A percentile compares a stretch with the other conserved stretches of the same genome.
Conservation (phyloP, 2,329 filamentous ascomycete species). For the Ophiocordyceps polyrhachis-furcata region DNA sequence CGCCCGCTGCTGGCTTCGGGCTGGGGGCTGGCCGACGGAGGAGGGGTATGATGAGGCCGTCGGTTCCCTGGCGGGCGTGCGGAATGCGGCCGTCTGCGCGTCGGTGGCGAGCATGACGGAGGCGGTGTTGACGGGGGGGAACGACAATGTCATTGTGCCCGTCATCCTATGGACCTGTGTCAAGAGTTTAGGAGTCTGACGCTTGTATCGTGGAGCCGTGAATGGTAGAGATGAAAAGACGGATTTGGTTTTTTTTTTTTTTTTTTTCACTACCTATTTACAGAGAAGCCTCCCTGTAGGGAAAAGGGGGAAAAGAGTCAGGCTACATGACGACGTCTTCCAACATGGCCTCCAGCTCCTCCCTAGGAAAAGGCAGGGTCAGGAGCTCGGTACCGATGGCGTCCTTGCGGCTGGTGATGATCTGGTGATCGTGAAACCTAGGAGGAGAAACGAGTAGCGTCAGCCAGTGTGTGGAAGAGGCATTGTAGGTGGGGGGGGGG, state of each 20-base stretch:
- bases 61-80: slow-evolving; percentile 19
- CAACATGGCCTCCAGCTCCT: slow-evolving; percentile 75
- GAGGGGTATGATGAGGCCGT: slow-evolving; percentile 19
- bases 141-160: slow-evolving; percentile 95
- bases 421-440: slow-evolving; percentile 91
- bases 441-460: slow-evolving; percentile 7
- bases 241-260: too few species aligned
- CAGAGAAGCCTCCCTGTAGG: neutral
- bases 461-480: slow-evolving; percentile 3
- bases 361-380: slow-evolving; percentile 66
- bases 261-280: neutral
- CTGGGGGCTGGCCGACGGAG: slow-evolving; percentile 54
- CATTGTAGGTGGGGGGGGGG: neutral
- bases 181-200: slow-evolving; percentile 47
- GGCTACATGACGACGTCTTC: slow-evolving; percentile 40
- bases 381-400: slow-evolving; percentile 68
- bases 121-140: slow-evolving; percentile 86
- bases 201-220: neutral
- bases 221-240: neutral
- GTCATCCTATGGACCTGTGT: slow-evolving; percentile 86
- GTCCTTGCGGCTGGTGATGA: slow-evolving; percentile 82
- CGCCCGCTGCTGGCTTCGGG: slow-evolving; percentile 53
- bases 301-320: neutral
- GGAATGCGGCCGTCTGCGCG: slow-evolving; percentile 57
- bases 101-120: slow-evolving; percentile 77